phyloP scores from a whole-genome alignment of 2,329 filamentous ascomycete species.

The Exophiala aquamarina region DNA sequence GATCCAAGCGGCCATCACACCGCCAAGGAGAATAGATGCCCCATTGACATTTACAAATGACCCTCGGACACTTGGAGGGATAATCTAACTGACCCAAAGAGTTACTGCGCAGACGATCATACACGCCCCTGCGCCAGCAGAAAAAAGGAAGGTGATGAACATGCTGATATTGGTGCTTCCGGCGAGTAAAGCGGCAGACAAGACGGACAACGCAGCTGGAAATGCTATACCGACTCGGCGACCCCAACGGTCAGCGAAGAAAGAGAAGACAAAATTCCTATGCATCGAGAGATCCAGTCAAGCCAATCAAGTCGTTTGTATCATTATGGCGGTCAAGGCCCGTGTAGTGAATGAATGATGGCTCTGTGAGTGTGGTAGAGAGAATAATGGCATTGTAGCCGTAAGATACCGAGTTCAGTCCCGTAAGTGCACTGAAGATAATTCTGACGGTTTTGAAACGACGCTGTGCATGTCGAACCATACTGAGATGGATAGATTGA shows the following conservation, averaged over 20 bases:
- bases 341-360: slow-evolving; percentile 44
- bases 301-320: slow-evolving; percentile 39
- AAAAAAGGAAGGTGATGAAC: slow-evolving; percentile 16
- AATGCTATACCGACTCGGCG: slow-evolving; percentile 2
- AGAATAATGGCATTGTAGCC: not conserved
- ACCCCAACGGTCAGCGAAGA: slow-evolving; percentile 3
- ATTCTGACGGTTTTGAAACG: not conserved
- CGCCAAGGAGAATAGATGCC: slow-evolving; percentile 6
- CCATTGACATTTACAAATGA: slow-evolving; percentile 11
- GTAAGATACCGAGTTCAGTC: not conserved
- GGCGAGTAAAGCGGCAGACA: slow-evolving; percentile 11
- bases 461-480: not conserved
- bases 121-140: slow-evolving; percentile 8
- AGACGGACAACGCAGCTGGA: slow-evolving; percentile 5
- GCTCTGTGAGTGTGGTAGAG: slow-evolving; percentile 30
- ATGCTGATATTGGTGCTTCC: slow-evolving; percentile 11
- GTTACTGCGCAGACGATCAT: slow-evolving; percentile 13
- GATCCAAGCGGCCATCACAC: slow-evolving; percentile 10
- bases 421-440: not conserved
- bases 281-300: slow-evolving; percentile 31
- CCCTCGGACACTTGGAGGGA: slow-evolving; percentile 17
- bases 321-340: slow-evolving; percentile 37
- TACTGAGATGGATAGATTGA: not conserved
- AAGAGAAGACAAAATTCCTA: not conserved
- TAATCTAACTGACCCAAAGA: slow-evolving; percentile 10